phyloP scores from a whole-genome alignment of 2,329 filamentous ascomycete genomes.

The Colletotrichum sp. region DNA sequence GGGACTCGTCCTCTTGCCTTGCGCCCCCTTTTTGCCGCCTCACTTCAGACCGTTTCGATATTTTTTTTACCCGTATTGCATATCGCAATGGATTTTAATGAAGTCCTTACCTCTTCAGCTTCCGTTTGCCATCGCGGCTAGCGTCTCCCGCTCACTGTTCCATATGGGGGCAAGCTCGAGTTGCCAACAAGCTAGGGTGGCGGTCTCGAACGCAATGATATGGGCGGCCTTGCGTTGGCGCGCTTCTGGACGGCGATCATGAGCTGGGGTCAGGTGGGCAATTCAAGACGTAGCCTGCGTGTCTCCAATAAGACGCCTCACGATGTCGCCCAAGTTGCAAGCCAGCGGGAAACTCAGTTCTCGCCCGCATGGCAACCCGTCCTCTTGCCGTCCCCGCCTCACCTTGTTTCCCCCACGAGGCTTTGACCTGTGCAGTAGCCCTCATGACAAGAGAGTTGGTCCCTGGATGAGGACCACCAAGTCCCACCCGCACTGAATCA shows the following conservation, averaged over 20 bases:
- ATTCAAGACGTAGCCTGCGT: background rate
- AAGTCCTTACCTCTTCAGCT: background rate
- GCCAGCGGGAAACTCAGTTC: background rate
- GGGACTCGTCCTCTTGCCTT: background rate
- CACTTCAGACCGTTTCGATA: background rate
- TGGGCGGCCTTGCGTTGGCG: background rate
- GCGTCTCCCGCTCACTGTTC: background rate
- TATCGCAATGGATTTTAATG: background rate
- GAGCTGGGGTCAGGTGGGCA: background rate
- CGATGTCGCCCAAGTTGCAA: background rate
- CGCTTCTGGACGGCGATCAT: background rate
- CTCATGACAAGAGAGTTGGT: background rate
- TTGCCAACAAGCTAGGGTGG: background rate
- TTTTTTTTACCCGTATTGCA: background rate
- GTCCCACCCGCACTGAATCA: background rate
- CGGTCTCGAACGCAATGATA: background rate
- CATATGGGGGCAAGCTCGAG: background rate
- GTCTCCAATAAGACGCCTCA: background rate
- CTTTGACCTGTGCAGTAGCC: background rate
- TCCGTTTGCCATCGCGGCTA: background rate
- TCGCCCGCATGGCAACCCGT: background rate
- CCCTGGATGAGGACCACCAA: background rate
- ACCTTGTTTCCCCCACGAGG: background rate
- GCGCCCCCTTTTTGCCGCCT: background rate
- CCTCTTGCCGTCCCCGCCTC: background rate